Evolutionary conservation across 2,329 filamentous ascomycete genomes (phyloP), one percentile per base, ranked within the genome.

Genomic region (Exophiala spinifera): DNA sequence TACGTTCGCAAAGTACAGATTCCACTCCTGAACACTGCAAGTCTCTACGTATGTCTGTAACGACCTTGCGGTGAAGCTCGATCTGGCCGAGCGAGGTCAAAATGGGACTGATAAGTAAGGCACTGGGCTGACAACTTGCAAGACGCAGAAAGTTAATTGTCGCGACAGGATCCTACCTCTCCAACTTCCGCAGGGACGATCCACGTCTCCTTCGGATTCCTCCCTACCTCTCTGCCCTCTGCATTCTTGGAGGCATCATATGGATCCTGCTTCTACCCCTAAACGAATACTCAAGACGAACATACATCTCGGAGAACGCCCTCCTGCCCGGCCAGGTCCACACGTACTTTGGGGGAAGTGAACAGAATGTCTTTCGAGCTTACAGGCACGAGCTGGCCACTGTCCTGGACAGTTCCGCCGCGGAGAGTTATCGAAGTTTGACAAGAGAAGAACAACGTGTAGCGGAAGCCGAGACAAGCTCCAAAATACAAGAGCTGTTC

Each of bases 281-380:
- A 49, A 82, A 97, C 71, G 83, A 91, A 62, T 96, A 97, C 75
- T 96, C 91, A 47, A 85, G 94, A 61, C 81, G 83, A 56, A 99
- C 92, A 1, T 99, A 99, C 72, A 94, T 99, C 54, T 97, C 92
- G 40, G 94, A 99, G 72, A 99, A 99, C 70, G 94, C 94, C 10
- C 83, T 99, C 31, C 78, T 99, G 13, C 94, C 94, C 0, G 94
- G 91, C 1, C 94, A 99, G 72, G 94, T 97, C 7, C 92, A 97
- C 74, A 96, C 94, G 1, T 99, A 99, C 72, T 99, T 99, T 69
- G 86, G 89, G 5, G 94, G 94, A 15, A 96, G 90, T 70, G 94
- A 99, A 69, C 91, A 97, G 75, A 88, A 96, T 71, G 83, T 97
- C 61, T 91, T 97, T 67, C 82, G 91, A 44, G 94, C 90, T 6